Percentiles rank a stretch among this genome's conserved stretches.
These are phyloP conservation scores for Hanseniaspora hatyaiensis DNA, from an alignment of 805 yeast genomes.

Conservation along the genomic window DNA sequence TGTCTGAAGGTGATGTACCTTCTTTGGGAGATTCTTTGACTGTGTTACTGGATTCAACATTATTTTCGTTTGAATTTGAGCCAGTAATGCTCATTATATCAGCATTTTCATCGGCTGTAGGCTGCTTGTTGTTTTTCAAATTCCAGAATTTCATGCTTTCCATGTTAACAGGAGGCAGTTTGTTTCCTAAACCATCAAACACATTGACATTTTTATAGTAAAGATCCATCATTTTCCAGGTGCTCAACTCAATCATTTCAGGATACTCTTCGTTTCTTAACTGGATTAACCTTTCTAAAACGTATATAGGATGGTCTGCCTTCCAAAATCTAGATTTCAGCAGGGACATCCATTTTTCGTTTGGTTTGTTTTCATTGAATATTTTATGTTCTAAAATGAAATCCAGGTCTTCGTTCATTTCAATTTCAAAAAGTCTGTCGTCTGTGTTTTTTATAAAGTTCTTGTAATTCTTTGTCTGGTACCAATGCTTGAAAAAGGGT, in stretches of 20 bases:
- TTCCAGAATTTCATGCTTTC: slow-evolving; percentile 6
- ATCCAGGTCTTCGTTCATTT: slow-evolving; percentile 12
- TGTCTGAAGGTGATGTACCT: no score
- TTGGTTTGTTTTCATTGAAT: neutral
- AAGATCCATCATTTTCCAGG: neutral
- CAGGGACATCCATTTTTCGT: neutral
- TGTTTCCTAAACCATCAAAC: neutral
- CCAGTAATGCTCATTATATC: neutral
- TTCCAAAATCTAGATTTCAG: slow-evolving; percentile 6
- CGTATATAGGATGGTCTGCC: slow-evolving; percentile 12
- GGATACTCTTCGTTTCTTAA: slow-evolving; percentile 4
- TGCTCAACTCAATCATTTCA: neutral
- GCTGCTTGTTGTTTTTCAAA: no score
- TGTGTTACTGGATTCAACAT: neutral
- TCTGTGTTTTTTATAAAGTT: slow-evolving; percentile 37
- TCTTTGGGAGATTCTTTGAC: neutral
- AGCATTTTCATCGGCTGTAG: no score
- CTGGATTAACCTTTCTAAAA: neutral
- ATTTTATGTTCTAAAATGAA: slow-evolving; percentile 2
- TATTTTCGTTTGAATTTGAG: neutral
- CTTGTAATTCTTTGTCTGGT: slow-evolving; percentile 35
- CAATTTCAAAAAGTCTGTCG: slow-evolving; percentile 25
- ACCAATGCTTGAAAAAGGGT: slow-evolving; percentile 35
- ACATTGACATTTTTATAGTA: neutral
- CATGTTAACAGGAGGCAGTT: neutral